Base-by-base conservation (phyloP, 2,329 filamentous ascomycete species). In the Alternaria longipes region DNA sequence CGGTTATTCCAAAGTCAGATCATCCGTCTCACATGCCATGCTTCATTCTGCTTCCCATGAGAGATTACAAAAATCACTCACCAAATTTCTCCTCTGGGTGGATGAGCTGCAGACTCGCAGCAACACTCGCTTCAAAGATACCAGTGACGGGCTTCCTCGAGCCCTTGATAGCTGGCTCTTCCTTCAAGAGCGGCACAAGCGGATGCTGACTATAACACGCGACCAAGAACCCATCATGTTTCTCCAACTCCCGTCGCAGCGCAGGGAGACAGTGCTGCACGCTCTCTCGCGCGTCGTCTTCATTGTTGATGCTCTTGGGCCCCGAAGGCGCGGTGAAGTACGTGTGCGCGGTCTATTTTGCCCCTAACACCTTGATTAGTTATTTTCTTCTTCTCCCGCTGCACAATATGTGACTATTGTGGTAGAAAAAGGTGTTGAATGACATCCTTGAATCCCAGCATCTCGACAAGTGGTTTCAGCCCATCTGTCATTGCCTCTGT, bases 131-230 rank as follows among this genome's bases (percentile, higher is more conserved):
- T 78, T 97, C 94, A 72, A 97, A 95, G 57, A 98, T 97, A 6
- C 94, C 94, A 0, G 87, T 89, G 5, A 93, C 89, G 34, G 87
- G 85, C 78, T 81, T 86, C 60, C 75, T 77, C 9, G 65, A 66
- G 14, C 67, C 60, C 6, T 76, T 78, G 54, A 76, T 70, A 1
- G 74, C 65, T 12, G 82, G 78, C 14, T 81, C 71, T n/a, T 79
- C 65, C 60, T 83, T 84, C 11, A 97, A 80, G 50, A 84, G 78
- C 0, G 83, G 77, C 0, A 97, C 91, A 0, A 97, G 85, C 0
- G 91, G 89, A 73, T 97, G 93, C 1, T 91, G 88, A 61, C 91
- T 95, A 81, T 92, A 98, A 81, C 94, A 97, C 20, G 93, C 93
- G 2, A 97, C 86, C 0, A 97, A 84, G 63, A 96, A 89, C n/a